Evolutionary conservation across 192 early-diverging fungal species (phyloP), one percentile per base, ranked within the genome.

Genomic region (Entomortierella beljakovae): DNA sequence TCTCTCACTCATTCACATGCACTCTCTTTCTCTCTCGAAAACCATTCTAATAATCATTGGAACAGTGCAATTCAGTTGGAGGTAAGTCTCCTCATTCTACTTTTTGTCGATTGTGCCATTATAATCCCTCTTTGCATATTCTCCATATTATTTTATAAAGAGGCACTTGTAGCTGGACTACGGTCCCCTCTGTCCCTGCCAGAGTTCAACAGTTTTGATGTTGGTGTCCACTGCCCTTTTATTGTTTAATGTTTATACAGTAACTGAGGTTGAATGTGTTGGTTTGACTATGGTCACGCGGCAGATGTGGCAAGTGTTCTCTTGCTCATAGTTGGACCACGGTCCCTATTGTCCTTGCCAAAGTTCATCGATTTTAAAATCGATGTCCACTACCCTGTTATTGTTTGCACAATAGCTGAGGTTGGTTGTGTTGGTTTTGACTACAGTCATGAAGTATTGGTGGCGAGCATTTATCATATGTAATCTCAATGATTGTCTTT

Each of bases 141-240:
- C 37, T 38, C 37, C 37, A 38, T 38, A 38, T 38, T 8, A 38
- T 38, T 38, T 13, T 13, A 38, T 13, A 38, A 38, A 38, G 37
- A 38, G 37, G 37, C 6, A 38, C 37, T 38, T 13, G 37, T 38
- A 38, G 37, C 13, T 38, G 37, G 37, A 38, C 37, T 61, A 2
- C 59, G 42, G 59, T 61, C 29, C 59, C 59, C 59, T 31, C 26
- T 61, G 43, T 61, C 58, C 35, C 58, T 60, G 58, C 58, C 58
- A 60, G 43, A 60, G 58, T 46, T 60, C 58, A 60, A 26, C 10
- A 11, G 13, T 46, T 40, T 60, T 26, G 15, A 9, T 22, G 13
- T 40, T 0, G 40, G 7, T 61, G 38, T 61, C 59, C 42, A 61
- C 59, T 26, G 13, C 28, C 59, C 59, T 61, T 61, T 61, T 61